A percentile compares a stretch with the other conserved stretches of the same genome.
These are phyloP conservation scores for Talaromyces sp. DNA, from an alignment of 2,329 filamentous ascomycete genomes.

Conservation along the genomic window DNA sequence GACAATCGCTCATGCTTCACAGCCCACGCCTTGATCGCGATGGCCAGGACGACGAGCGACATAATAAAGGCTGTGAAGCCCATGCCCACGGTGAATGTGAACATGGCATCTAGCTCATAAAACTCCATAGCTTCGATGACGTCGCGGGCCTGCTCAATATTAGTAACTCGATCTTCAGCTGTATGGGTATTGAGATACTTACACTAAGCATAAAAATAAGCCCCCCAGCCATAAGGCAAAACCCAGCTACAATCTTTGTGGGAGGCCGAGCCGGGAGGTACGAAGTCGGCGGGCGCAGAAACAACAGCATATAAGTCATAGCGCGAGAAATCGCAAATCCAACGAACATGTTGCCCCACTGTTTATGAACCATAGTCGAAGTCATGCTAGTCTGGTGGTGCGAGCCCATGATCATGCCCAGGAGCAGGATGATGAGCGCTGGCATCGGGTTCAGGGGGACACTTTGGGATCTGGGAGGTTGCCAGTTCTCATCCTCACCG, in stretches of 20 bases:
- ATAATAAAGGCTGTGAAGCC: slow-evolving; percentile 77
- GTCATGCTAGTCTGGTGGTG: slow-evolving; percentile 81
- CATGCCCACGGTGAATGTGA: slow-evolving; percentile 83
- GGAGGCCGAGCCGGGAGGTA: slow-evolving; percentile 78
- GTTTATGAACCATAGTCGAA: slow-evolving; percentile 85
- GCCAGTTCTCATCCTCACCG: slow-evolving; percentile 26
- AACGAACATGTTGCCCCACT: slow-evolving; percentile 83
- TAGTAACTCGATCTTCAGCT: too few relatives aligned
- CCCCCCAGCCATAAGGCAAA: slow-evolving; percentile 82
- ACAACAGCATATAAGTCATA: slow-evolving; percentile 65
- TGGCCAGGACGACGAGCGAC: slow-evolving; percentile 72
- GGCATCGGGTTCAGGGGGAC: slow-evolving; percentile 86
- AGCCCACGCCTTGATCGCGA: slow-evolving; percentile 87
- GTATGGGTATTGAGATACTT: slow-evolving; percentile 33
- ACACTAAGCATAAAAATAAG: slow-evolving; percentile 89
- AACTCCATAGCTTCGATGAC: slow-evolving; percentile 71
- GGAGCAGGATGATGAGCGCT: slow-evolving; percentile 74
- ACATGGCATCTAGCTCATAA: slow-evolving; percentile 81
- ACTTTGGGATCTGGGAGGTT: slow-evolving; percentile 24
- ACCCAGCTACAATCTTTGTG: slow-evolving; percentile 79
- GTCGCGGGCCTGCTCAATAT: slow-evolving; percentile 57
- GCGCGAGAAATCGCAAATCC: slow-evolving; percentile 73
- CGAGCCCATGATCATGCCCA: slow-evolving; percentile 92
- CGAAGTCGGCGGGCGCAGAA: slow-evolving; percentile 78
- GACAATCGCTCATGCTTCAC: slow-evolving; percentile 27